Conservation (phyloP, 805 yeast species). For the Ogataea philodendri region DNA sequence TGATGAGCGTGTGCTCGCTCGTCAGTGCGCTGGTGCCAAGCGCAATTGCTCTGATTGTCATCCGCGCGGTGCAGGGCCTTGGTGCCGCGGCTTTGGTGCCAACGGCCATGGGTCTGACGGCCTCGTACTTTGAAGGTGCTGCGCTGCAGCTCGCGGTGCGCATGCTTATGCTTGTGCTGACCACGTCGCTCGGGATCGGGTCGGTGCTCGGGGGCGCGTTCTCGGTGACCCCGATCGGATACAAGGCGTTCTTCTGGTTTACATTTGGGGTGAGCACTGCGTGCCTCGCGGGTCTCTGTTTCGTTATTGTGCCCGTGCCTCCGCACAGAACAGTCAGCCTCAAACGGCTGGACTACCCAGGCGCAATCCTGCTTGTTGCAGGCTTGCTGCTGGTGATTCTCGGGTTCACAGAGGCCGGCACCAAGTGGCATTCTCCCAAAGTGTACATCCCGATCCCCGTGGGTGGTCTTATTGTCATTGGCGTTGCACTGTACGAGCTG, state of each 20-base stretch:
- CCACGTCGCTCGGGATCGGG: slow-evolving; percentile 39
- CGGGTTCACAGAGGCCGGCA: slow-evolving; percentile 47
- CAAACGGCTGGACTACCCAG: slow-evolving; percentile 5
- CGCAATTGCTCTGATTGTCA: slow-evolving; percentile 37
- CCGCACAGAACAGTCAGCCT: slow-evolving; percentile 22
- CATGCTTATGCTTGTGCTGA: slow-evolving; percentile 22
- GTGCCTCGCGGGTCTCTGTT: slow-evolving; percentile 20
- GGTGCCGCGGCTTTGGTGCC: slow-evolving; percentile 43
- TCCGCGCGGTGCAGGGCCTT: slow-evolving; percentile 46
- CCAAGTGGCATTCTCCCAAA: slow-evolving; percentile 39
- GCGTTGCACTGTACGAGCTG: slow-evolving; percentile 34
- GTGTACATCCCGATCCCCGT: slow-evolving; percentile 42
- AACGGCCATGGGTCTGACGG: slow-evolving; percentile 22
- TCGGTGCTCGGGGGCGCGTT: slow-evolving; percentile 46
- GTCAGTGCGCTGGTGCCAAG: slow-evolving; percentile 37
- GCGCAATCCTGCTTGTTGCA: slow-evolving; percentile 27
- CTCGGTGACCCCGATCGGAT: slow-evolving; percentile 36
- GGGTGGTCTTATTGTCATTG: slow-evolving; percentile 35
- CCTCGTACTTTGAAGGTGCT: slow-evolving; percentile 24
- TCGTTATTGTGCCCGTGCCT: slow-evolving; percentile 30
- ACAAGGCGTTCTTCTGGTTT: slow-evolving; percentile 38
- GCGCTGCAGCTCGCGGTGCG: slow-evolving; percentile 16
- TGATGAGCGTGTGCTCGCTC: slow-evolving; percentile 28
- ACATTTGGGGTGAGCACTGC: slow-evolving; percentile 32
- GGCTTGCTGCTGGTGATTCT: slow-evolving; percentile 41